Percentiles rank a stretch among this genome's conserved stretches.
These are phyloP conservation scores for Tuber magnatum DNA, from an alignment of 495 filamentous ascomycete species.

Conservation along the genomic window DNA sequence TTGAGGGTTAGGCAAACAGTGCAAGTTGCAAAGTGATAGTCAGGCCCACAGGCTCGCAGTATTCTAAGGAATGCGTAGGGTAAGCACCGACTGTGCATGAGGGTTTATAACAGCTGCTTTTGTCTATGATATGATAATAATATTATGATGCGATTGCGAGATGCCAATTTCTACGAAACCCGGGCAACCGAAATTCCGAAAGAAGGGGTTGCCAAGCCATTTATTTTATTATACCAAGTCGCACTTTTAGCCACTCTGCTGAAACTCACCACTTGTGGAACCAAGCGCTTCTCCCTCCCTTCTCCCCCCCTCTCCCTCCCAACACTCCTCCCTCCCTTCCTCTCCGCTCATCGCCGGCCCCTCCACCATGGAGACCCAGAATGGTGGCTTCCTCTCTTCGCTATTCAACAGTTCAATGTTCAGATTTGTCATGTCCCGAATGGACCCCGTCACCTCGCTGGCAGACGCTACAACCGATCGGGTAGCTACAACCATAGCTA, in stretches of 20 bases:
- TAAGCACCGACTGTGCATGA: background rate
- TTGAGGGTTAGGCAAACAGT: background rate
- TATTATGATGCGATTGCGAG: no score
- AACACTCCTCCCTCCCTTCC: background rate
- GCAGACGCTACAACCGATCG: background rate
- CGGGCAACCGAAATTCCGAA: no score
- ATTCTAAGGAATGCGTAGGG: no score
- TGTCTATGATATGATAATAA: background rate
- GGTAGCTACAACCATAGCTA: background rate
- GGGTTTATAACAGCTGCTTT: background rate
- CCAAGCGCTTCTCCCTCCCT: background rate
- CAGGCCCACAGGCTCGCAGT: background rate
- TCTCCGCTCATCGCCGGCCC: background rate
- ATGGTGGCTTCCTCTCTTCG: slow-evolving; percentile 3
- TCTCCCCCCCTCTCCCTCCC: background rate
- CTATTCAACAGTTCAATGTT: background rate
- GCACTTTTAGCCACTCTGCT: background rate
- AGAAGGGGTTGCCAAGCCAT: background rate
- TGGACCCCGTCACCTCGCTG: background rate
- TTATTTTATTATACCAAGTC: background rate
- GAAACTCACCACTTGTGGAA: background rate
- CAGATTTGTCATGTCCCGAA: background rate
- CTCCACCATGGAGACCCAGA: slow-evolving; percentile 7
- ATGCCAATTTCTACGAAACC: no score
- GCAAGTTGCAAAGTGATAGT: background rate